Conservation (phyloP, 1,139 yeast species). For the Wickerhamiella infanticola region DNA sequence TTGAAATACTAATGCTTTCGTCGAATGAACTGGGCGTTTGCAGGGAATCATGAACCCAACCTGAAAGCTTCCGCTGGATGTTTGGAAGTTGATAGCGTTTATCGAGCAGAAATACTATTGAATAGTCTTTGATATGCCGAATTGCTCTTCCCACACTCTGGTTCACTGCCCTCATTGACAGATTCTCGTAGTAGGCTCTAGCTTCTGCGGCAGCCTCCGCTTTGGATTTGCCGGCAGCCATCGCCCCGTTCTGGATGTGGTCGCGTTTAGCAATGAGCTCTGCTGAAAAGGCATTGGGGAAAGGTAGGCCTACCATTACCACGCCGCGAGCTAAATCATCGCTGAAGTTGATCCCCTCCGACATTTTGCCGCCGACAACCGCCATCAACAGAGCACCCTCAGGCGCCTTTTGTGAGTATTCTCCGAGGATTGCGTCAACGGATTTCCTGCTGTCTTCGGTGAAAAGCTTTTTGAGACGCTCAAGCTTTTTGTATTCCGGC, state of each 20-base stretch:
- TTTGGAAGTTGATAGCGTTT: constrained; percentile 35
- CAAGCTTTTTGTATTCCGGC: constrained; percentile 18
- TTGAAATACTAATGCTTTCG: neutral
- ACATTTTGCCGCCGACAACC: constrained; percentile 86
- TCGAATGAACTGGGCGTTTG: neutral
- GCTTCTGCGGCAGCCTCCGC: constrained; percentile 34
- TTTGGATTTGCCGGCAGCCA: constrained; percentile 29
- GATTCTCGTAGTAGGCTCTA: constrained; percentile 57
- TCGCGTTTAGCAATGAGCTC: constrained; percentile 62
- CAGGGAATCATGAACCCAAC: constrained; percentile 46
- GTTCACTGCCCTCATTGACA: constrained; percentile 84
- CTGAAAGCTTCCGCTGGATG: constrained; percentile 51
- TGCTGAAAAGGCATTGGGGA: constrained; percentile 72
- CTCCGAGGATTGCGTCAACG: constrained; percentile 26
- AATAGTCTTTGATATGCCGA: constrained; percentile 67
- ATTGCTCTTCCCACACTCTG: constrained; percentile 92
- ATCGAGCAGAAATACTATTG: constrained; percentile 61
- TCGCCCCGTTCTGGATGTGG: constrained; percentile 37
- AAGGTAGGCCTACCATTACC: constrained; percentile 79
- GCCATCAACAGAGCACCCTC: constrained; percentile 60
- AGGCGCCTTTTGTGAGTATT: constrained; percentile 25
- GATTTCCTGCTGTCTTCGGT: constrained; percentile 37
- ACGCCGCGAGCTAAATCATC: constrained; percentile 80
- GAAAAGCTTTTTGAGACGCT: constrained; percentile 24
- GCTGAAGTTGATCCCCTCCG: constrained; percentile 88